Conservation (phyloP, 2,329 filamentous ascomycete genomes). For the Thermomyces lanuginosus region DNA sequence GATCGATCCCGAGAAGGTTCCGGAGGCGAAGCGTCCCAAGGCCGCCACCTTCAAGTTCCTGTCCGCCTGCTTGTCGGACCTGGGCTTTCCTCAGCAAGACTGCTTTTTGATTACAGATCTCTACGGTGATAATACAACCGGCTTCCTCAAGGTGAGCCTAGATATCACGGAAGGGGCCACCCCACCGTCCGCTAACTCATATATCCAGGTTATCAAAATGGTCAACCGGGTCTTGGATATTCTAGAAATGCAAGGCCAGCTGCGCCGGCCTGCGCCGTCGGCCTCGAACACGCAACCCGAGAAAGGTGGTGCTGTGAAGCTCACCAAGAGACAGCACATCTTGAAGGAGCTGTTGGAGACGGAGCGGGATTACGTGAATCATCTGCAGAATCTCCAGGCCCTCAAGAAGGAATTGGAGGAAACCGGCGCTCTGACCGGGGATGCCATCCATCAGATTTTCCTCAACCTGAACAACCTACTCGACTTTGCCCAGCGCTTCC, state of each 20-base stretch:
- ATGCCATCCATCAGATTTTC: constrained; percentile 87
- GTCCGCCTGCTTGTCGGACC: constrained; percentile 68
- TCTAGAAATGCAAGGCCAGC: constrained; percentile 58
- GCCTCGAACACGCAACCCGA: constrained; percentile 30
- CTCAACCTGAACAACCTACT: constrained; percentile 88
- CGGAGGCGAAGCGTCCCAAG: constrained; percentile 65
- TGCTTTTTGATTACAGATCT: constrained; percentile 87
- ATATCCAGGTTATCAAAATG: constrained; percentile 59
- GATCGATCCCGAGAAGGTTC: constrained; percentile 46
- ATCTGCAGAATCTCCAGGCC: constrained; percentile 82
- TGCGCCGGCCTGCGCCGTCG: constrained; percentile 46
- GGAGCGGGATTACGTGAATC: constrained; percentile 94
- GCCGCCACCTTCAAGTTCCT: constrained; percentile 85
- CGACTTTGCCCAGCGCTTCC: constrained; percentile 85
- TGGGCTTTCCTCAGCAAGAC: constrained; percentile 62
- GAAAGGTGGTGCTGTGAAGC: constrained; percentile 35
- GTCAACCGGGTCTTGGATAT: constrained; percentile 85
- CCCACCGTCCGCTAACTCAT: not conserved
- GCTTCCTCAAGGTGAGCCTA: constrained; percentile 69
- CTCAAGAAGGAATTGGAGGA: constrained; percentile 82
- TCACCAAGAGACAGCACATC: constrained; percentile 69
- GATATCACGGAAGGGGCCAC: not conserved
- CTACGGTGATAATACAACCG: constrained; percentile 85
- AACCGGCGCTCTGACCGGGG: constrained; percentile 71
- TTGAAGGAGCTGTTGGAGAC: constrained; percentile 85